A percentile compares a stretch with the other conserved stretches of the same genome.
These are phyloP conservation scores for Eucalyptus regnans DNA, from an alignment of 345 rosid species.

Conservation along the genomic window DNA sequence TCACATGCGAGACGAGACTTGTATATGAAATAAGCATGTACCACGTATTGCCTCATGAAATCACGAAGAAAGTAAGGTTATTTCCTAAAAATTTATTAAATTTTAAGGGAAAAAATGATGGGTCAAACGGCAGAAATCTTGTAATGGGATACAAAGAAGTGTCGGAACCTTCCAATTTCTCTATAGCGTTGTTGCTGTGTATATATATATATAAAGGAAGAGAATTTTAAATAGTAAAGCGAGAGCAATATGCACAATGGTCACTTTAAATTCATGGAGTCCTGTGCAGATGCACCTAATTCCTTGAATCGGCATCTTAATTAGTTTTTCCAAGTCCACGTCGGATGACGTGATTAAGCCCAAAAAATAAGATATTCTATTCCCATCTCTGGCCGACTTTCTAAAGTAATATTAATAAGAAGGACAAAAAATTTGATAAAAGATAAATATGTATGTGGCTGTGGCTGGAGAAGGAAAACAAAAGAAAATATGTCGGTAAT, in stretches of 20 bases:
- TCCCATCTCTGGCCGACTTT: not conserved
- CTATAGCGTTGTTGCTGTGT: not conserved
- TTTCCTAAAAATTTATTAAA: not conserved
- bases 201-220: not conserved
- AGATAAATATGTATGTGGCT: not conserved
- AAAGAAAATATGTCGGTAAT: not conserved
- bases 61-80: not conserved
- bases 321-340: not conserved
- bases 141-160: not conserved
- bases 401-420: not conserved
- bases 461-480: not conserved
- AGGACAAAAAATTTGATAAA: not conserved
- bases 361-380: not conserved
- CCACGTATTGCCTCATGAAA: not conserved
- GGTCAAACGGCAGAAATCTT: not conserved
- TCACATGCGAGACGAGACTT: not conserved
- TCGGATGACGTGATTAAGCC: not conserved
- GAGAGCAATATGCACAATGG: not conserved
- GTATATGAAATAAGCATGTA: not conserved
- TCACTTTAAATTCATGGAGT: not conserved
- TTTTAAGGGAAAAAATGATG: not conserved
- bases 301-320: not conserved
- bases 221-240: not conserved
- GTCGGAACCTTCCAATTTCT: not conserved
- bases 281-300: not conserved